phyloP scores from a whole-genome alignment of 257 asterid genomes.

The Nicotiana tomentosiformis region DNA sequence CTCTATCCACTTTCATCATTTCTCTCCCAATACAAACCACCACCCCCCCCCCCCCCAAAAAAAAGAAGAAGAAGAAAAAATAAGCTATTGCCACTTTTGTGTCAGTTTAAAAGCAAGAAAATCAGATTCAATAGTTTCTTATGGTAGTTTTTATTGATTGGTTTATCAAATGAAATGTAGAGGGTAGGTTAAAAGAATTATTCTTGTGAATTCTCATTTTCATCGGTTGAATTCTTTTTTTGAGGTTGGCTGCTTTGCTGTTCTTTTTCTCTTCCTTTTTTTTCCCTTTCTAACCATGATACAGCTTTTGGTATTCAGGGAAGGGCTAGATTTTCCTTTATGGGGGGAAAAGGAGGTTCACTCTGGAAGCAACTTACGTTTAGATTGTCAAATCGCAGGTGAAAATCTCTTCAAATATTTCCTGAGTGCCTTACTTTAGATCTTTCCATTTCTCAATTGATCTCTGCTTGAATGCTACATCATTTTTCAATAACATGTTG shows the following conservation, averaged over 20 bases:
- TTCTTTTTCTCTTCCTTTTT: neutral
- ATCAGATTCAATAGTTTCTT: neutral
- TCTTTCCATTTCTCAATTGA: neutral
- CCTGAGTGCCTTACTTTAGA: neutral
- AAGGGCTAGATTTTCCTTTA: slow-evolving; percentile 98
- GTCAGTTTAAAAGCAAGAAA: neutral
- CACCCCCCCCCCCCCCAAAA: no score
- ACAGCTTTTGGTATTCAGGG: slow-evolving; percentile 43
- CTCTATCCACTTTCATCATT: neutral
- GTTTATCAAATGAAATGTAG: neutral
- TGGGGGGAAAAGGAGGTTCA: slow-evolving; percentile 95
- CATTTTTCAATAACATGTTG: slow-evolving; percentile 8
- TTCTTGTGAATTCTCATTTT: slow-evolving; percentile 3
- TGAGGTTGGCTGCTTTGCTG: neutral
- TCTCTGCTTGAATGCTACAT: neutral
- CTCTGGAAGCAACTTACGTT: slow-evolving; percentile 88
- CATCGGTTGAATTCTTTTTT: neutral
- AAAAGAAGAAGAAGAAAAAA: neutral
- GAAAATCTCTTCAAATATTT: slow-evolving; percentile 16
- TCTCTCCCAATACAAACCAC: no score
- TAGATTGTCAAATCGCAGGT: slow-evolving; percentile 57
- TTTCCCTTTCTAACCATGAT: slow-evolving; percentile 25
- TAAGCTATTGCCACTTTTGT: neutral
- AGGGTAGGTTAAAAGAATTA: neutral
- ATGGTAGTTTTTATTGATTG: neutral